Evolutionary conservation across 257 asterid genomes (phyloP).

Genomic region (Lycium barbarum): DNA sequence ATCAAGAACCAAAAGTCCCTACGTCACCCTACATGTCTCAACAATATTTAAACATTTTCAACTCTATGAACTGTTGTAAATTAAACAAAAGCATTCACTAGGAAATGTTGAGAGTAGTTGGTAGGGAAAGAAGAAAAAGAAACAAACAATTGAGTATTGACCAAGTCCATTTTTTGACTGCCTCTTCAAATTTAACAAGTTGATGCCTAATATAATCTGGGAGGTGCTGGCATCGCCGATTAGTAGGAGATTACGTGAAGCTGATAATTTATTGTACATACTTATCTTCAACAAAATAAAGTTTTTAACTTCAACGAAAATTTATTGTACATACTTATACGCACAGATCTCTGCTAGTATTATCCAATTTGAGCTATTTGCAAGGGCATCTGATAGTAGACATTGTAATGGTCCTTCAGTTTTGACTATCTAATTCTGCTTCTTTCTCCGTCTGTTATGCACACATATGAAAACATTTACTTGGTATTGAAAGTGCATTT

Average conservation of each 20-base stretch:
- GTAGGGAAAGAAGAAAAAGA: neutral
- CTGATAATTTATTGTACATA: neutral
- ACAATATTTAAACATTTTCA: neutral
- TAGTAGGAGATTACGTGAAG: neutral
- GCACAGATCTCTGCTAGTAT: neutral
- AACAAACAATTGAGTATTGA: neutral
- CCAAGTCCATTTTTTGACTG: neutral
- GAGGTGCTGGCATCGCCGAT: neutral
- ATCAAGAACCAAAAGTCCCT: neutral
- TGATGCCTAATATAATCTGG: neutral
- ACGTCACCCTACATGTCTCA: neutral
- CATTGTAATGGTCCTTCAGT: neutral
- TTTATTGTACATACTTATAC: neutral
- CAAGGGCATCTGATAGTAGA: neutral
- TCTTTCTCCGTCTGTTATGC: neutral
- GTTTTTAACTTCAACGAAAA: no score
- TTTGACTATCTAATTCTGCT: neutral
- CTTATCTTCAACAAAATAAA: neutral
- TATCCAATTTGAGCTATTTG: neutral
- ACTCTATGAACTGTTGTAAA: neutral
- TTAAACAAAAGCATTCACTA: neutral
- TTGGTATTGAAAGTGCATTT: neutral
- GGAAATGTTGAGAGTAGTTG: neutral
- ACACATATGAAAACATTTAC: neutral
- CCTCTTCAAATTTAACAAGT: neutral